A percentile compares a stretch with the other conserved stretches of the same genome.
Evolutionary conservation across 2,329 filamentous ascomycete species (phyloP).

Genomic region (Penicillium sclerotiorum): DNA sequence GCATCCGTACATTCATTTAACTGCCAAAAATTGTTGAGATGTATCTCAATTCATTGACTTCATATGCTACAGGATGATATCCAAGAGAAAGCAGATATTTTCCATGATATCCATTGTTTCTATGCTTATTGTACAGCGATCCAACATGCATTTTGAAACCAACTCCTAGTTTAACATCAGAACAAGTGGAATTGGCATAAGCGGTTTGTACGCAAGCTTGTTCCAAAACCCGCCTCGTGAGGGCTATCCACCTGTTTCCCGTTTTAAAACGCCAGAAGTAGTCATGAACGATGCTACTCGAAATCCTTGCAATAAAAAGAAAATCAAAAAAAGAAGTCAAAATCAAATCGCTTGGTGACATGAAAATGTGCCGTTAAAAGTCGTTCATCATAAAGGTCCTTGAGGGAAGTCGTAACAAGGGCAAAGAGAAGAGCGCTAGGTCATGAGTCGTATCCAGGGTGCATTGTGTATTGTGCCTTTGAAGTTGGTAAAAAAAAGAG

Average conservation of each 20-base stretch:
- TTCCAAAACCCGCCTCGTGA: too few relatives aligned
- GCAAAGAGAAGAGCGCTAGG: conserved; percentile 20
- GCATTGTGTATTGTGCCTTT: neutral
- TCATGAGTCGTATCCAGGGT: conserved; percentile 29
- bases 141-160: conserved; percentile 16
- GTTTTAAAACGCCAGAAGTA: conserved; percentile 21
- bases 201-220: neutral
- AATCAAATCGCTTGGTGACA: conserved; percentile 11
- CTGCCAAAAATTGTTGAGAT: neutral
- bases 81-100: too few relatives aligned
- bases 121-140: conserved; percentile 25
- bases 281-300: neutral
- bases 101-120: conserved; percentile 5
- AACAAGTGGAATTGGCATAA: neutral
- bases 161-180: neutral
- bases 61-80: too few relatives aligned
- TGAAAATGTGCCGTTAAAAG: conserved; percentile 6
- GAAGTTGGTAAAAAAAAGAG: conserved; percentile 8
- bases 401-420: conserved; percentile 9
- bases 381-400: conserved; percentile 11
- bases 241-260: neutral
- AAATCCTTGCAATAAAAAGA: conserved; percentile 2
- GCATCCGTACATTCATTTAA: neutral
- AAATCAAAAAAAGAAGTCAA: conserved; percentile 9
- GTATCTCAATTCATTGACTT: neutral